Evolutionary conservation across 768 basidiomycete species (phyloP), one percentile per base, ranked within the genome.

Genomic region (Pleurotus giganteus): DNA sequence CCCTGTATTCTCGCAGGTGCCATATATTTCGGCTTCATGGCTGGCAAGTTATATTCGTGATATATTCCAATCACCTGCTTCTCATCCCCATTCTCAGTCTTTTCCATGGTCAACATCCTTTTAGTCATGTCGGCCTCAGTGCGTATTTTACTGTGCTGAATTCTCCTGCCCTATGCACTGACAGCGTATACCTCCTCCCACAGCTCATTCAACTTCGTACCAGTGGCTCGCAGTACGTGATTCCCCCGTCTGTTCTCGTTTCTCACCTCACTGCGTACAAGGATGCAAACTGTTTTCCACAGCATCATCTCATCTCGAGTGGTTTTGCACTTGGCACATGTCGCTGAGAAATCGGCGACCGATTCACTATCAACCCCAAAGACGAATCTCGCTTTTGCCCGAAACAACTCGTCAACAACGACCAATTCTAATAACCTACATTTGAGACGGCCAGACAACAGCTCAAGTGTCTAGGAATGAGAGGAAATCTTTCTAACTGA

Each of bases 11-110:
- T 24, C 46, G 8, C 3, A 47, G 46, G 46, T 21, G 46, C 46
- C 12, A 47, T 47, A 27, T 47, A 47, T 21, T 47, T 47, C 17
- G 46, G 46, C 24, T 15, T 47, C 28, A 47, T 47, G 46, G 46
- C 46, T 15, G 46, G 46, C 29, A 0, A 47, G n/a, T 17, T 5
- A n/a, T 21, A 6, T 21, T 41, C 39, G 19, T n/a, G 8, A 41
- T 13, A 41, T 34, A 34, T 15, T 15, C 32, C 15, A 34, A 15
- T 34, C 15, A 34, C 15, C 32, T 34, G 15, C 15, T 8, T 15
- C 15, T 15, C 7, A 8, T 7, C 32, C 15, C 32, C 32, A 34
- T 34, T 1, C n/a, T 15, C 17, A 47, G 46, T 2, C 13, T 21
- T 47, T 47, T 47, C 46, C 12, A 29, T 21, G 24, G 7, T 47